Percentiles rank a stretch among this genome's conserved stretches.
These are phyloP conservation scores for Didymella segeticola DNA, from an alignment of 2,329 filamentous ascomycete genomes.

Conservation along the genomic window DNA sequence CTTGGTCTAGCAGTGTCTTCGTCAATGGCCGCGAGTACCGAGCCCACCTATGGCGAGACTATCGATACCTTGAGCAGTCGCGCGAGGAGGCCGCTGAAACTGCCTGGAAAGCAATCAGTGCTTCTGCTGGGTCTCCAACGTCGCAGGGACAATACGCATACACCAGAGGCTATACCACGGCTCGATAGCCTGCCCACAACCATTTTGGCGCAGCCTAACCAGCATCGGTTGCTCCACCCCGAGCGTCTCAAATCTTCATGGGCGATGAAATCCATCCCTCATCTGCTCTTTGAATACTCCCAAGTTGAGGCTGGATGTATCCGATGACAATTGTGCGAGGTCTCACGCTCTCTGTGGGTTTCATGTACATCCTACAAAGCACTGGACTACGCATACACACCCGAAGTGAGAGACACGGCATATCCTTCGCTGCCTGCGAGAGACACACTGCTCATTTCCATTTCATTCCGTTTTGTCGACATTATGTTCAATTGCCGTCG, in stretches of 20 bases:
- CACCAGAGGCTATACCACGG: constrained; percentile 26
- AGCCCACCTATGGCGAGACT: constrained; percentile 46
- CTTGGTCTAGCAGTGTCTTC: constrained; percentile 46
- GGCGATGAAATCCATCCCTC: too few relatives aligned
- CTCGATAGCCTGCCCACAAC: constrained; percentile 23
- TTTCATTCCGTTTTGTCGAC: neutral
- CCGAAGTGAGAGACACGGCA: too few relatives aligned
- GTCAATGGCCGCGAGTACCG: constrained; percentile 45
- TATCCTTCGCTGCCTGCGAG: too few relatives aligned
- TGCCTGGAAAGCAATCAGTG: constrained; percentile 41
- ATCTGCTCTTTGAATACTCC: too few relatives aligned
- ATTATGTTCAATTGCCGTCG: neutral
- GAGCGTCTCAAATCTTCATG: too few relatives aligned
- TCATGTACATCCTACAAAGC: too few relatives aligned
- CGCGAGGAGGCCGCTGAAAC: constrained; percentile 47
- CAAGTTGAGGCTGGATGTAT: too few relatives aligned
- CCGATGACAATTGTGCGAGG: too few relatives aligned
- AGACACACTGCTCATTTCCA: neutral
- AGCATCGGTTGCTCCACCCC: neutral
- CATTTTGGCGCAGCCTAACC: neutral
- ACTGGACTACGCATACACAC: too few relatives aligned
- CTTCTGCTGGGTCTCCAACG: constrained; percentile 4
- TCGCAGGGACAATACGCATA: constrained; percentile 29
- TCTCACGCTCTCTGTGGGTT: too few relatives aligned
- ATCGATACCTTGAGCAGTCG: constrained; percentile 46